A percentile compares a stretch with the other conserved stretches of the same genome.
phyloP scores from a whole-genome alignment of 768 basidiomycete genomes.

The Kockovaella imperatae region DNA sequence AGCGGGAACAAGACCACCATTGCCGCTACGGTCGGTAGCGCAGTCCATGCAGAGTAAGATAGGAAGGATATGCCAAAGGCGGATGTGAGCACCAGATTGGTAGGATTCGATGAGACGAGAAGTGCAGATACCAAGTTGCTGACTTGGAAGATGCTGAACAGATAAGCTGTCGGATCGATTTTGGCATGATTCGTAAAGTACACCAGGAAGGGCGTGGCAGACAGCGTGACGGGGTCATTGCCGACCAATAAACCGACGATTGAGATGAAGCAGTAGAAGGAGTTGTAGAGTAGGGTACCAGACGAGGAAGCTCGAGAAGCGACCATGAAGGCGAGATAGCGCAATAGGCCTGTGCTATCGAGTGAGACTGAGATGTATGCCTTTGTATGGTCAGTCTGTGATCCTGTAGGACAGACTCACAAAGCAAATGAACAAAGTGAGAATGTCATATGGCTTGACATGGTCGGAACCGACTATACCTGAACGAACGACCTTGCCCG shows the following conservation, averaged over 20 bases:
- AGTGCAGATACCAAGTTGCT: slow-evolving; percentile 63
- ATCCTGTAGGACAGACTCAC: slow-evolving; percentile 43
- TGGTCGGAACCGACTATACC: slow-evolving; percentile 75
- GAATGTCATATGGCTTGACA: slow-evolving; percentile 82
- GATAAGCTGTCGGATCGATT: slow-evolving; percentile 47
- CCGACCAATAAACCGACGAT: slow-evolving; percentile 71
- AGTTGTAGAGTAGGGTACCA: slow-evolving; percentile 56
- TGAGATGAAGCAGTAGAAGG: slow-evolving; percentile 78
- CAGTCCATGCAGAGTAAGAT: slow-evolving; percentile 72
- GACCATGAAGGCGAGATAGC: slow-evolving; percentile 82
- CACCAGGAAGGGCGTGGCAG: slow-evolving; percentile 79
- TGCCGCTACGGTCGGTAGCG: slow-evolving; percentile 67
- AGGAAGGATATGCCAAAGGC: slow-evolving; percentile 70
- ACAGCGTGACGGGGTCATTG: slow-evolving; percentile 88
- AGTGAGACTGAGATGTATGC: slow-evolving; percentile 87
- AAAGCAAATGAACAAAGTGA: slow-evolving; percentile 82
- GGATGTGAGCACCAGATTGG: slow-evolving; percentile 85
- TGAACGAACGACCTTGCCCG: slow-evolving; percentile 52
- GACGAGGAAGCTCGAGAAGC: slow-evolving; percentile 65
- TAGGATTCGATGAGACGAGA: slow-evolving; percentile 80
- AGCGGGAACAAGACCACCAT: slow-evolving; percentile 55
- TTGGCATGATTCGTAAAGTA: slow-evolving; percentile 71
- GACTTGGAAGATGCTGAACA: slow-evolving; percentile 54
- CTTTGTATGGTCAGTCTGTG: slow-evolving; percentile 14
- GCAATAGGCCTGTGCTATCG: slow-evolving; percentile 78